phyloP scores from a whole-genome alignment of 2,329 filamentous ascomycete genomes.

The Saccharata proteae region DNA sequence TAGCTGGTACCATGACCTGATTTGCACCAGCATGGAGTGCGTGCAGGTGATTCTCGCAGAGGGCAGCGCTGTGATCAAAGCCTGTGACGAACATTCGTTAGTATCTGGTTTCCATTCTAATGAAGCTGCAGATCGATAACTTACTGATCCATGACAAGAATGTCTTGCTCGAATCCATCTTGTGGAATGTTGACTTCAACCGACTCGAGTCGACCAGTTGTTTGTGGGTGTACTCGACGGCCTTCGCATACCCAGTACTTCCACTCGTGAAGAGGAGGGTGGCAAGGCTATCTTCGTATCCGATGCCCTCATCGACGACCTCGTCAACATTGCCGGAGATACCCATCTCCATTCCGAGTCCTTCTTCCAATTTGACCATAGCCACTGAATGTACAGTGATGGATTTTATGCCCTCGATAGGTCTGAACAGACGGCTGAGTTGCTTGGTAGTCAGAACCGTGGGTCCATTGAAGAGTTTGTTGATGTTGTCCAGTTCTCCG shows the following conservation, averaged over 20 bases:
- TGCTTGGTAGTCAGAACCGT: conserved; percentile 5
- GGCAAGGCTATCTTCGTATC: conserved; percentile 3
- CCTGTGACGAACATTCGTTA: not conserved
- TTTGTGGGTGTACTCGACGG: conserved; percentile 31
- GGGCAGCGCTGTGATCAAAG: conserved; percentile 40
- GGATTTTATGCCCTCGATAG: not conserved
- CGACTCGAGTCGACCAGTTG: conserved; percentile 25
- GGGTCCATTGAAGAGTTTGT: conserved; percentile 5
- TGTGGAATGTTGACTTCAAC: conserved; percentile 2
- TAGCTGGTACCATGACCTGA: conserved; percentile 35
- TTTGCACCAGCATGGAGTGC: conserved; percentile 29
- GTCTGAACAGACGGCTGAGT: conserved; percentile 1
- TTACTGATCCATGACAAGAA: conserved; percentile 10
- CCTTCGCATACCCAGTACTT: conserved; percentile 40
- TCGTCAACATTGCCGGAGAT: not conserved
- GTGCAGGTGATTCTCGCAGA: conserved; percentile 41
- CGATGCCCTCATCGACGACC: conserved; percentile 1
- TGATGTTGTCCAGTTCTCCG: conserved; percentile 7
- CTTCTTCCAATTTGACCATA: conserved; percentile 3
- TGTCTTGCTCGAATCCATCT: conserved; percentile 3
- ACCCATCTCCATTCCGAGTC: not conserved
- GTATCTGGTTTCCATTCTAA: too few species aligned
- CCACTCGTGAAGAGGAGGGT: conserved; percentile 18
- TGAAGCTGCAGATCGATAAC: not conserved
- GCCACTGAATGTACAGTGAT: conserved; percentile 1